These are phyloP conservation scores for Penicillium polonicum DNA, from an alignment of 2,329 filamentous ascomycete genomes.

Conservation along the genomic window DNA sequence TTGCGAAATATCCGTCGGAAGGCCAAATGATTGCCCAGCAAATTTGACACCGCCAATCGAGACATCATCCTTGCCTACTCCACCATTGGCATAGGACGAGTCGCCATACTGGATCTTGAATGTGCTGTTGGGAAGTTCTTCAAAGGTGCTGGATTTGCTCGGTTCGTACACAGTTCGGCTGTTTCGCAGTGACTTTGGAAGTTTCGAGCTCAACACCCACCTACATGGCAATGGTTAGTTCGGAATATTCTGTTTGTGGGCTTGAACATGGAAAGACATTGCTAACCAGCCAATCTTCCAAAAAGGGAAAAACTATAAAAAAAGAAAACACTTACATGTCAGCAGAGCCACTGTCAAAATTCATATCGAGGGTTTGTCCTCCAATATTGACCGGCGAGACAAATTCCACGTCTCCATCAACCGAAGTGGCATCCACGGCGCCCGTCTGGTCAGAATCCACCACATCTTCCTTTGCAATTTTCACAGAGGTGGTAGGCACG, in stretches of 20 bases:
- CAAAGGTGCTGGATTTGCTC: slow-evolving; percentile 52
- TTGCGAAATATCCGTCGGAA: slow-evolving; percentile 59
- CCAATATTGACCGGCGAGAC: slow-evolving; percentile 68
- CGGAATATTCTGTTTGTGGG: neutral
- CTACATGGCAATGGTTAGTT: slow-evolving; percentile 35
- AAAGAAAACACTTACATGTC: slow-evolving; percentile 55
- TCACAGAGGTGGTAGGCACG: slow-evolving; percentile 23
- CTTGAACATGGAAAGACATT: neutral
- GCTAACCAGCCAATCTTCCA: neutral
- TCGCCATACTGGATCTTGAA: slow-evolving; percentile 71
- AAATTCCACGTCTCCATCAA: slow-evolving; percentile 67
- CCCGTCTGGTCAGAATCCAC: slow-evolving; percentile 46
- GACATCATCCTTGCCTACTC: slow-evolving; percentile 66
- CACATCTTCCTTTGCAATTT: slow-evolving; percentile 27
- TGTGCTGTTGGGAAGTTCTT: slow-evolving; percentile 49
- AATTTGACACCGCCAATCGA: slow-evolving; percentile 65
- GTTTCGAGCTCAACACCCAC: slow-evolving; percentile 68
- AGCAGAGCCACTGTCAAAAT: slow-evolving; percentile 74
- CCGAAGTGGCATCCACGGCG: slow-evolving; percentile 63
- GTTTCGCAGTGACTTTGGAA: slow-evolving; percentile 46
- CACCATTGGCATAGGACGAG: slow-evolving; percentile 60
- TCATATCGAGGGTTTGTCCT: slow-evolving; percentile 65
- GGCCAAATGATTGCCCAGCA: slow-evolving; percentile 63
- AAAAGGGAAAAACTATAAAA: no score
- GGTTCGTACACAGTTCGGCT: slow-evolving; percentile 59